A percentile compares a stretch with the other conserved stretches of the same genome.
phyloP scores from a whole-genome alignment of 495 filamentous ascomycete species.

The Penicillium argentinense region DNA sequence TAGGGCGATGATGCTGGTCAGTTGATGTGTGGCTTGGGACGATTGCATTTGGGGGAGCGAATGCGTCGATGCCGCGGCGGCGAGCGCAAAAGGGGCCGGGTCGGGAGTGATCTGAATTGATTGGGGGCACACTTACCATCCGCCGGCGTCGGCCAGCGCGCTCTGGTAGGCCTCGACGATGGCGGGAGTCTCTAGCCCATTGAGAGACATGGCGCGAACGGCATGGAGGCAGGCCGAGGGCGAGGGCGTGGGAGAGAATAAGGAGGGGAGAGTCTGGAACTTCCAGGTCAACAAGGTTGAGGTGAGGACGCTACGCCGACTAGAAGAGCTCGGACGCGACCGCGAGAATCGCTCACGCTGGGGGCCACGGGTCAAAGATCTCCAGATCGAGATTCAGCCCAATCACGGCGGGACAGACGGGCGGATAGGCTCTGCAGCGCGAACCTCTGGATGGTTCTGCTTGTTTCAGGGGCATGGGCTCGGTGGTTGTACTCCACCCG shows the following conservation, averaged over 20 bases:
- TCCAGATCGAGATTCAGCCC: slow-evolving; percentile 21
- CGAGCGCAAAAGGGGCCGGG: slow-evolving; percentile 8
- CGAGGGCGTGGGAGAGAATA: slow-evolving; percentile 13
- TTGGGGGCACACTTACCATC: slow-evolving; percentile 70
- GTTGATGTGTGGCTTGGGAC: background rate
- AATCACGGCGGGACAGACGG: slow-evolving; percentile 15
- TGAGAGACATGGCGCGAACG: slow-evolving; percentile 80
- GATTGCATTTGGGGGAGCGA: too few species aligned
- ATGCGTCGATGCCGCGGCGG: slow-evolving; percentile 3
- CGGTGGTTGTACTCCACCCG: slow-evolving; percentile 21
- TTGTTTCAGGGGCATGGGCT: slow-evolving; percentile 21
- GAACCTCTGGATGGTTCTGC: slow-evolving; percentile 5
- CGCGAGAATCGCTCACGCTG: too few species aligned
- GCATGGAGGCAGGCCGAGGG: slow-evolving; percentile 33
- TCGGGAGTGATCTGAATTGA: background rate
- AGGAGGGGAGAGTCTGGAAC: slow-evolving; percentile 2
- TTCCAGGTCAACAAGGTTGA: slow-evolving; percentile 2
- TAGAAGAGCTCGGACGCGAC: too few species aligned
- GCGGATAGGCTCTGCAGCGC: background rate
- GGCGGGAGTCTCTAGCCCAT: slow-evolving; percentile 83
- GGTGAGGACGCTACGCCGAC: slow-evolving; percentile 9
- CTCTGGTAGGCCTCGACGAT: slow-evolving; percentile 83
- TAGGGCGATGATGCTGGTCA: slow-evolving; percentile 32
- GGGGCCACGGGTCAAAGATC: slow-evolving; percentile 19
- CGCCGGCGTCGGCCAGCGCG: slow-evolving; percentile 79